Evolutionary conservation across 352 stramenopile species (phyloP), one percentile per base, ranked within the genome.

Genomic region (Phytophthora syringae): DNA sequence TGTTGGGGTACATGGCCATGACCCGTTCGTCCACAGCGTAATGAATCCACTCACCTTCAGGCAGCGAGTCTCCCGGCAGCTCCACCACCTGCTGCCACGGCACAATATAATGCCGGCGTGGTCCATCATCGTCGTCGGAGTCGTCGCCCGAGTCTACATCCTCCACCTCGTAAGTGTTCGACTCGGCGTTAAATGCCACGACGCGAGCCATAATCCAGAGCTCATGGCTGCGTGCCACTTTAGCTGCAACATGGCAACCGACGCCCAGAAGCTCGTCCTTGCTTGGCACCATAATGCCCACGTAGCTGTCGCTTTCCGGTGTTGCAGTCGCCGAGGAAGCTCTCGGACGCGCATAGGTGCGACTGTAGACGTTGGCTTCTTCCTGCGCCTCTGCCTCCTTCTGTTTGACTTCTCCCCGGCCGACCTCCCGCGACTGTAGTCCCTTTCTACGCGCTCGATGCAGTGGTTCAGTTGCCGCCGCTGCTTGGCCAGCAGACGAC

Each of bases 1-100:
- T 99, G 79, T 98, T 97, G 7, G 97, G 97, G 74, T 99, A 99
- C 72, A 99, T 98, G 43, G 97, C 97, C 91, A 99, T 98, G 34
- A 98, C 96, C 57, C 85, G 79, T 24, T 98, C 89, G 37, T 97
- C 92, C 50, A 98, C 91, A 15, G 69, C 67, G 64, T 90, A 94
- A 30, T 78, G 91, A 58, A 88, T 98, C 95, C 86, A 94, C 59
- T 79, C 70, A 50, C 69, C 69, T 42, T 80, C 59, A 0, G 67
- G 47, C 13, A 93, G 67, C 27, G 76, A 82, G 42, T 91, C 88
- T 11, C 97, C 80, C 2, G 93, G 92, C 21, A 99, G 80, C 45
- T 94, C 84, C 36, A 98, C 97, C 5, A 98, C 80, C 62, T 90
- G 82, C 45, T 90, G 70, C 52, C 80, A 78, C n/a, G 82, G 79